phyloP scores from a whole-genome alignment of 345 rosid genomes.

The Sonneratia caseolaris region DNA sequence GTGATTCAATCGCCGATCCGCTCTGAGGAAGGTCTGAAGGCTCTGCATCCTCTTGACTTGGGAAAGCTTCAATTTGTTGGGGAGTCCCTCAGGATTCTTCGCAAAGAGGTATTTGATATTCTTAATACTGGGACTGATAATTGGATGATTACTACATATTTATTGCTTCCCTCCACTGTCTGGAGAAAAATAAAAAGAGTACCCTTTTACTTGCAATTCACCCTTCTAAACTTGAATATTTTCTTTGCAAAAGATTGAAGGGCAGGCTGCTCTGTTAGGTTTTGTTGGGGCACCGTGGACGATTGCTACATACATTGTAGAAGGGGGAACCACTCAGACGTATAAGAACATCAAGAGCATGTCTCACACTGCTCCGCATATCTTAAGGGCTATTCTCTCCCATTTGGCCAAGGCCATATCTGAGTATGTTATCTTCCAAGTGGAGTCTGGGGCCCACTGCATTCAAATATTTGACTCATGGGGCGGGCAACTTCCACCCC shows the following conservation, averaged over 20 bases:
- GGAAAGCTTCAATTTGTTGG: constrained; percentile 67
- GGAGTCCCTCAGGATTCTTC: constrained; percentile 64
- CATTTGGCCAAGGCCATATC: constrained; percentile 70
- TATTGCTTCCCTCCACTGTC: background rate
- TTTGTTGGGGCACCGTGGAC: constrained; percentile 98
- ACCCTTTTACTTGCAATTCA: background rate
- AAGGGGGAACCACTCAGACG: constrained; percentile 84
- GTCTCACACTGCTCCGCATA: constrained; percentile 77
- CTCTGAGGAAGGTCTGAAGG: constrained; percentile 57
- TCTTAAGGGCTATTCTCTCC: constrained; percentile 65
- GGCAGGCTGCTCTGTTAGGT: constrained; percentile 67
- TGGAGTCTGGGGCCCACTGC: constrained; percentile 84
- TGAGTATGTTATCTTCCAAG: constrained; percentile 73
- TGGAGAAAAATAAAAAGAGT: background rate
- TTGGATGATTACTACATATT: background rate
- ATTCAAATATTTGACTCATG: constrained; percentile 94
- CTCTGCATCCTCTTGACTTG: constrained; percentile 68
- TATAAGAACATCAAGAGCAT: constrained; percentile 73
- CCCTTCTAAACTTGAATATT: constrained; percentile 7
- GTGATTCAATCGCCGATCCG: constrained; percentile 68
- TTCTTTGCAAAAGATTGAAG: constrained; percentile 46
- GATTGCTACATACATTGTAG: constrained; percentile 81
- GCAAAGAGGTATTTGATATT: constrained; percentile 46
- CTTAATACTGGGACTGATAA: background rate
- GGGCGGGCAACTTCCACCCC: constrained; percentile 94